These are phyloP conservation scores for Cutaneotrichosporon sp. DNA, from an alignment of 1,284 basidiomycete genomes.

Conservation along the genomic window DNA sequence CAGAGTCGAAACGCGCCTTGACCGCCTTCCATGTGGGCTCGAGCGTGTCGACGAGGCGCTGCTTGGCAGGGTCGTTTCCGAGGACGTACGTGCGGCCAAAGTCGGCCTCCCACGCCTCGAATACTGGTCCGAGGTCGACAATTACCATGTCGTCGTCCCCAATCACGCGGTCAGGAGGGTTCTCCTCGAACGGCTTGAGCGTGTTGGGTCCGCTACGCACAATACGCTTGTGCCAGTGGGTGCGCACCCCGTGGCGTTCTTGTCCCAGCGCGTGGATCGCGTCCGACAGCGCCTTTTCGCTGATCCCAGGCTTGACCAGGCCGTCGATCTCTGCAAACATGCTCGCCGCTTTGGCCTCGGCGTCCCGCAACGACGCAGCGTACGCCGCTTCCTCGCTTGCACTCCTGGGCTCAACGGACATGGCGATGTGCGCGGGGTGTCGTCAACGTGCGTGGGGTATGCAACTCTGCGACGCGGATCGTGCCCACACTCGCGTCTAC, in stretches of 20 bases:
- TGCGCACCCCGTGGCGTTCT: constrained; percentile 9
- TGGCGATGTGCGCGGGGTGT: no score
- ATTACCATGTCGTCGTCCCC: constrained; percentile 17
- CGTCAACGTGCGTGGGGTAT: no score
- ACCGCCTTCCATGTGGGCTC: constrained; percentile 13
- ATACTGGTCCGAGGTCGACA: constrained; percentile 19
- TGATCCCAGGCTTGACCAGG: constrained; percentile 12
- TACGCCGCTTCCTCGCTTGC: constrained; percentile 9
- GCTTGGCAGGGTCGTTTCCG: constrained; percentile 14
- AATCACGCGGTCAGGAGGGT: constrained; percentile 15
- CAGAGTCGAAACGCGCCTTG: constrained; percentile 13
- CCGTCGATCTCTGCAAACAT: constrained; percentile 17
- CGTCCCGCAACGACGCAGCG: constrained; percentile 9
- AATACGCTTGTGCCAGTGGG: constrained; percentile 21
- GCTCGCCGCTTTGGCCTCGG: constrained; percentile 10
- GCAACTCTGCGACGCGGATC: no score
- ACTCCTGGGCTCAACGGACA: no score
- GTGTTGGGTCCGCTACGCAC: constrained; percentile 18
- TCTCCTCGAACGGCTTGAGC: constrained; percentile 15
- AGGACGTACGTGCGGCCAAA: constrained; percentile 20
- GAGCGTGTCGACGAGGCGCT: constrained; percentile 11
- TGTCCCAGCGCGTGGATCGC: constrained; percentile 16
- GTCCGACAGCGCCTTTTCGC: constrained; percentile 15
- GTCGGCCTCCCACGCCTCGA: constrained; percentile 19
- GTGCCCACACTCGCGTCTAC: no score